Evolutionary conservation across 208 protist genomes (phyloP), one percentile per base, ranked within the genome.

Genomic region (Crithidia fasciculata): DNA sequence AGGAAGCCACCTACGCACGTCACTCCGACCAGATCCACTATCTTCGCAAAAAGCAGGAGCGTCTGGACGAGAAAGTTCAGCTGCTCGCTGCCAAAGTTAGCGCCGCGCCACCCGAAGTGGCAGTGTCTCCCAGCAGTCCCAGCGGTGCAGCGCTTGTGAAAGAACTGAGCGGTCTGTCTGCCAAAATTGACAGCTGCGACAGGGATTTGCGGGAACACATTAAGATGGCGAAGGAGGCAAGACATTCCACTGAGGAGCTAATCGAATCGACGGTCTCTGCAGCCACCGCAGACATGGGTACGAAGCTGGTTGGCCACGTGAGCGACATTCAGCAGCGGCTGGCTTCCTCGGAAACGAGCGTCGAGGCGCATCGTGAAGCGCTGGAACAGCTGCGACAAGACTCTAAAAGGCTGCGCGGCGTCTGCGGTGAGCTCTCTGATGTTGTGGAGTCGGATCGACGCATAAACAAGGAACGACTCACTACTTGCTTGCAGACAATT

Each of bases 11-110:
- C 0, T 49, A 73, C 19, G 72, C 64, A 44, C 74, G 74, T 9
- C 74, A 72, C 15, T 39, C 67, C 19, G 74, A 78, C 52, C 74
- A 78, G 12, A 72, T 78, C 4, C 74, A 72, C 40, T 72, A 53
- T 52, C 50, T 78, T 8, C 64, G 69, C n/a, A 76, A 75, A 50
- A 82, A 78, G 47, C 37, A 68, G 44, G 68, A 77, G n/a, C 56
- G 74, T 19, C 39, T 86, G 13, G 72, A 80, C 3, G 73, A 81
- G 19, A 76, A 73, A 39, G 49, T 78, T 37, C 50, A 79, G 28
- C 45, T 49, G 8, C 65, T 77, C 6, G 13, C 9, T 2, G n/a
- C 39, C 18, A 63, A 36, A 16, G n/a, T 43, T 39, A n/a, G 36
- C 37, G 15, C 40, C 5, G 52, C 55, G 28, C 13, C 13, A 15